phyloP scores from a whole-genome alignment of 345 rosid species.

The Balakata baccata region DNA sequence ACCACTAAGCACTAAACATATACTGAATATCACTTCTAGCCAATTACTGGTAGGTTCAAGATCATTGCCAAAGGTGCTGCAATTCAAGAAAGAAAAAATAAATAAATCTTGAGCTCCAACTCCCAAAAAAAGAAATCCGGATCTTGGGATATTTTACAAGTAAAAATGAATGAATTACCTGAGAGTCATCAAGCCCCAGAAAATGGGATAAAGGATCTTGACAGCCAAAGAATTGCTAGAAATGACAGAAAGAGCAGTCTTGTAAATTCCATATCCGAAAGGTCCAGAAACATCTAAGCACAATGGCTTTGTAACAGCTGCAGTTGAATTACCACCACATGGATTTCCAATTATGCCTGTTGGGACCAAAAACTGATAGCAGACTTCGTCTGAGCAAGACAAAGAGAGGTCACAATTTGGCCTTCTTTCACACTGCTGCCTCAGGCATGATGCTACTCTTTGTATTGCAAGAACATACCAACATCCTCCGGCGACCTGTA shows the following conservation, averaged over 20 bases:
- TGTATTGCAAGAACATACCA: conserved; percentile 90
- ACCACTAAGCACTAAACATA: conserved; percentile 69
- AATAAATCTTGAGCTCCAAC: too few relatives aligned
- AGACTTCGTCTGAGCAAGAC: conserved; percentile 65
- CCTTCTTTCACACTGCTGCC: conserved; percentile 53
- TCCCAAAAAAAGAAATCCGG: too few relatives aligned
- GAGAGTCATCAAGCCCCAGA: conserved; percentile 89
- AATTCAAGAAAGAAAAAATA: not conserved
- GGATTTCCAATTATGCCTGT: conserved; percentile 33
- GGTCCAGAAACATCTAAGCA: conserved; percentile 72
- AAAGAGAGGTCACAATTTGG: conserved; percentile 46
- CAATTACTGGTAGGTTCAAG: conserved; percentile 79
- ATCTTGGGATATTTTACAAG: too few relatives aligned
- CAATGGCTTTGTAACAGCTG: conserved; percentile 39
- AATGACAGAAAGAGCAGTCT: conserved; percentile 75
- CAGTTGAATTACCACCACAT: conserved; percentile 52
- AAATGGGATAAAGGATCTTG: conserved; percentile 79
- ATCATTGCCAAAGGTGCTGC: conserved; percentile 79
- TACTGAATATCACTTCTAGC: conserved; percentile 76
- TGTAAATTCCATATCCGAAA: conserved; percentile 64
- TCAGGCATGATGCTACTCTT: conserved; percentile 71
- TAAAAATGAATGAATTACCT: conserved; percentile 37
- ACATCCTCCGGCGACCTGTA: conserved; percentile 84
- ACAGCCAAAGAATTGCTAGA: conserved; percentile 78
- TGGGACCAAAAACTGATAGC: conserved; percentile 45